Evolutionary conservation across 768 basidiomycete genomes (phyloP).

Genomic region (Lentinus brumalis): DNA sequence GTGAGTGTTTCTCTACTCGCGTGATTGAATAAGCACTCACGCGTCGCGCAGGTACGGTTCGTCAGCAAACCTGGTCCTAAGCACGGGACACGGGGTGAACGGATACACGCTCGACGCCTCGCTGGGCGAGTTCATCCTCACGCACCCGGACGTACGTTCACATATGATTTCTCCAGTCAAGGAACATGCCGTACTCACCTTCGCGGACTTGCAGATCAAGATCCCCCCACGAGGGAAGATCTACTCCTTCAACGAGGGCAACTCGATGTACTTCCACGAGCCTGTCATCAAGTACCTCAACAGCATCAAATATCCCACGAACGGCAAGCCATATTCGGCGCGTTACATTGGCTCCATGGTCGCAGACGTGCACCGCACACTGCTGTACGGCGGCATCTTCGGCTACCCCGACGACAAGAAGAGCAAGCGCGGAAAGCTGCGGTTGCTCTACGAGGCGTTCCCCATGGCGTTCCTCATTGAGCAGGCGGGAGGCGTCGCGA

Average conservation of each 20-base stretch:
- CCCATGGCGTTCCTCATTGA: slow-evolving; percentile 96
- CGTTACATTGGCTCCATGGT: slow-evolving; percentile 99
- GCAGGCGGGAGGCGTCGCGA: slow-evolving; percentile 96
- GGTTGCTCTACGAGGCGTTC: slow-evolving; percentile 96
- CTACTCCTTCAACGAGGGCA: slow-evolving; percentile 99
- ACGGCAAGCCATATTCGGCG: slow-evolving; percentile 86
- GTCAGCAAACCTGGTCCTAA: slow-evolving; percentile 93
- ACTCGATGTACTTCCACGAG: slow-evolving; percentile 89
- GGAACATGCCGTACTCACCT: background rate
- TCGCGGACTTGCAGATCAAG: slow-evolving; percentile 60
- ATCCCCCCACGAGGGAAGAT: slow-evolving; percentile 96
- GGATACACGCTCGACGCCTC: slow-evolving; percentile 96
- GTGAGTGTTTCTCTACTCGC: slow-evolving; percentile 44
- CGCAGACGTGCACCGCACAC: slow-evolving; percentile 94
- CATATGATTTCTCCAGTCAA: background rate
- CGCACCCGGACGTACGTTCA: slow-evolving; percentile 83
- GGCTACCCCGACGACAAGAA: slow-evolving; percentile 99
- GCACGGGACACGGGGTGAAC: slow-evolving; percentile 94
- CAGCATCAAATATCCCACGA: slow-evolving; percentile 86
- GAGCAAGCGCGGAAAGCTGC: slow-evolving; percentile 92
- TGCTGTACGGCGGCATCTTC: slow-evolving; percentile 98
- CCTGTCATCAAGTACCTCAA: slow-evolving; percentile 83
- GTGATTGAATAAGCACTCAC: background rate
- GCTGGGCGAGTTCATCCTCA: slow-evolving; percentile 97
- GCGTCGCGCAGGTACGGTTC: slow-evolving; percentile 72